A percentile compares a stretch with the other conserved stretches of the same genome.
phyloP scores from a whole-genome alignment of 208 protist genomes.

The Tritrichomonas foetus region DNA sequence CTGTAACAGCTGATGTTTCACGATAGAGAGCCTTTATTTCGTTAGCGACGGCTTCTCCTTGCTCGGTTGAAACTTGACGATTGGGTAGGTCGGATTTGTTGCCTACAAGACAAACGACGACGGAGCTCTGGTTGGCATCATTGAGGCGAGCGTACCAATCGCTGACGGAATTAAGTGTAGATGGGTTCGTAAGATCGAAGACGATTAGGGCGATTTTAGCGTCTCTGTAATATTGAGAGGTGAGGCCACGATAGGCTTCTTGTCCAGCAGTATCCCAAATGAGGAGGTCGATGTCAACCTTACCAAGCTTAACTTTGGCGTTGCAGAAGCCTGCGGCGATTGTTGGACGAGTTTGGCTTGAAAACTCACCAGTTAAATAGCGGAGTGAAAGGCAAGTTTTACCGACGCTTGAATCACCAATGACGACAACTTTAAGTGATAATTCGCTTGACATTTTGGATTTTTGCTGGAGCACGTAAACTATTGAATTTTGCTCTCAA shows the following conservation, averaged over 20 bases:
- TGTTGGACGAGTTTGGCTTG: constrained; percentile 18
- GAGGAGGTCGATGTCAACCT: constrained; percentile 23
- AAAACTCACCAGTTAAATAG: constrained; percentile 14
- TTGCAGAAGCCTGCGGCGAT: constrained; percentile 37
- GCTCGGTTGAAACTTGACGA: constrained; percentile 1
- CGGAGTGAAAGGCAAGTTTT: constrained; percentile 18
- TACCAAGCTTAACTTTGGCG: constrained; percentile 30
- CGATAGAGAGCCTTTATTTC: constrained; percentile 17
- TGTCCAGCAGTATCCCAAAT: constrained; percentile 36
- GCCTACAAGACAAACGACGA: not conserved
- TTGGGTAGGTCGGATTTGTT: constrained; percentile 28
- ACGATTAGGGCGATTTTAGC: constrained; percentile 17
- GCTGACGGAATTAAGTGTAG: constrained; percentile 11
- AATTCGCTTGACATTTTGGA: not conserved
- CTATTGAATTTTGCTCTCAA: not conserved
- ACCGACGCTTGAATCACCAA: constrained; percentile 21
- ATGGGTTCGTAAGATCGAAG: constrained; percentile 35
- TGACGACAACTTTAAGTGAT: constrained; percentile 32
- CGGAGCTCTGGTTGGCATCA: not conserved
- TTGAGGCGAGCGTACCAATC: not conserved
- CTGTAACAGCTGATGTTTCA: not conserved
- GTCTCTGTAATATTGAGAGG: constrained; percentile 19
- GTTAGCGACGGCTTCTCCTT: constrained; percentile 31
- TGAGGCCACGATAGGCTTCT: constrained; percentile 23
- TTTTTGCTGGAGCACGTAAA: not conserved